Conservation (phyloP, 441 rosid genomes). For the Codiaeum variegatum region DNA sequence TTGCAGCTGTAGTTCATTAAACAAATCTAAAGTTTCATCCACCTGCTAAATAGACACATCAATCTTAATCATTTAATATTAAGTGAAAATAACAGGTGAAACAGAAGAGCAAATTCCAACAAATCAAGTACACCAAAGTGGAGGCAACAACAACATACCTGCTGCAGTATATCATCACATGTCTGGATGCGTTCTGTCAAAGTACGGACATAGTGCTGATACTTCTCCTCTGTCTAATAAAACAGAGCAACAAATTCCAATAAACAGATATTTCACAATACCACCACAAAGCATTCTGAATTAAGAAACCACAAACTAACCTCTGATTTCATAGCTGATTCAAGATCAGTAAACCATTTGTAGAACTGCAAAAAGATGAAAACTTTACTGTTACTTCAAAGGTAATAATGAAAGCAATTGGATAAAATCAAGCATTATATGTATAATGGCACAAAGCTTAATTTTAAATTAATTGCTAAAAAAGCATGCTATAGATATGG, state of each 20-base stretch:
- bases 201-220: conserved; percentile 77
- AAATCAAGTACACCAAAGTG: conserved; percentile 5
- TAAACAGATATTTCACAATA: neutral
- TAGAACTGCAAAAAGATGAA: conserved; percentile 54
- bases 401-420: neutral
- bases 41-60: conserved; percentile 43
- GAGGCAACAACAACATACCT: conserved; percentile 39
- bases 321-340: conserved; percentile 97
- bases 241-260: conserved; percentile 16
- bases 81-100: neutral
- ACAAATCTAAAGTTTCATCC: conserved; percentile 84
- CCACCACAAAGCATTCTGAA: neutral
- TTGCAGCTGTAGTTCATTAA: conserved; percentile 82
- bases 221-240: conserved; percentile 85
- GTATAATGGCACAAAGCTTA: neutral
- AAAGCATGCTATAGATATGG: neutral
- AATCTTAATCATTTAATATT: conserved; percentile 12
- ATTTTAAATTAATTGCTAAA: neutral
- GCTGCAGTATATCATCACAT: conserved; percentile 80
- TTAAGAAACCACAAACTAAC: conserved; percentile 46
- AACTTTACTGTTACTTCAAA: neutral
- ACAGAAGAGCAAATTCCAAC: neutral
- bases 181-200: conserved; percentile 81
- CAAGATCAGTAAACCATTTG: conserved; percentile 97
- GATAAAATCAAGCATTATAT: neutral